phyloP scores from a whole-genome alignment of 805 yeast species.

The Candida piceae region DNA sequence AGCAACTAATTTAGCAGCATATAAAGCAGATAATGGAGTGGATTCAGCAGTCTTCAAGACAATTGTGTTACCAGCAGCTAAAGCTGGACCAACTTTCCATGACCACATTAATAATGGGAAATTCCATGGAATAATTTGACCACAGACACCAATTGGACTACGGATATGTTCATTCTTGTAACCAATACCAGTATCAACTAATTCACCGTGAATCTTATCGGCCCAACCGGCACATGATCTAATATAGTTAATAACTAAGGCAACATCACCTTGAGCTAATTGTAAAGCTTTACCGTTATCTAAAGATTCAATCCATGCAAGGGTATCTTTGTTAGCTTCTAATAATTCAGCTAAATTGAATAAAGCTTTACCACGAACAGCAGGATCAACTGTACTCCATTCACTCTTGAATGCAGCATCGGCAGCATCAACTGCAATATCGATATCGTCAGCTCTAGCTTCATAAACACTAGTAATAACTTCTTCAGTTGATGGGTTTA shows the following conservation, averaged over 20 bases:
- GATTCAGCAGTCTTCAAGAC: slow-evolving; percentile 74
- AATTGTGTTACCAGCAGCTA: slow-evolving; percentile 71
- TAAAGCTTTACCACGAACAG: slow-evolving; percentile 47
- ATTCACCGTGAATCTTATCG: slow-evolving; percentile 62
- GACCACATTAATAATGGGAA: slow-evolving; percentile 76
- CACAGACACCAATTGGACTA: slow-evolving; percentile 80
- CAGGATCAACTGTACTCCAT: slow-evolving; percentile 60
- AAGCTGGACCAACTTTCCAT: slow-evolving; percentile 78
- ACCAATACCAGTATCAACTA: slow-evolving; percentile 56
- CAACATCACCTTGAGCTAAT: slow-evolving; percentile 64
- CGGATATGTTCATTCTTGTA: slow-evolving; percentile 63
- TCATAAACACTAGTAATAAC: slow-evolving; percentile 46
- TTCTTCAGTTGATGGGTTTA: slow-evolving; percentile 50
- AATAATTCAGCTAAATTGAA: slow-evolving; percentile 63
- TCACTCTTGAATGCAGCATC: slow-evolving; percentile 48
- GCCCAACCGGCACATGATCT: slow-evolving; percentile 73
- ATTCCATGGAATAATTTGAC: slow-evolving; percentile 83
- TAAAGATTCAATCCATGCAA: slow-evolving; percentile 64
- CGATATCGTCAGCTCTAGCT: slow-evolving; percentile 59
- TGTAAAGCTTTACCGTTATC: slow-evolving; percentile 75
- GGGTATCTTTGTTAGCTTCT: slow-evolving; percentile 56
- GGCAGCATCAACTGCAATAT: slow-evolving; percentile 65
- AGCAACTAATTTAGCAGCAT: slow-evolving; percentile 53
- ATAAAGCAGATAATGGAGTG: slow-evolving; percentile 70
- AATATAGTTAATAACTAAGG: slow-evolving; percentile 56